These are phyloP conservation scores for Phytophthora sansomeana DNA, from an alignment of 352 stramenopile species.

Conservation along the genomic window DNA sequence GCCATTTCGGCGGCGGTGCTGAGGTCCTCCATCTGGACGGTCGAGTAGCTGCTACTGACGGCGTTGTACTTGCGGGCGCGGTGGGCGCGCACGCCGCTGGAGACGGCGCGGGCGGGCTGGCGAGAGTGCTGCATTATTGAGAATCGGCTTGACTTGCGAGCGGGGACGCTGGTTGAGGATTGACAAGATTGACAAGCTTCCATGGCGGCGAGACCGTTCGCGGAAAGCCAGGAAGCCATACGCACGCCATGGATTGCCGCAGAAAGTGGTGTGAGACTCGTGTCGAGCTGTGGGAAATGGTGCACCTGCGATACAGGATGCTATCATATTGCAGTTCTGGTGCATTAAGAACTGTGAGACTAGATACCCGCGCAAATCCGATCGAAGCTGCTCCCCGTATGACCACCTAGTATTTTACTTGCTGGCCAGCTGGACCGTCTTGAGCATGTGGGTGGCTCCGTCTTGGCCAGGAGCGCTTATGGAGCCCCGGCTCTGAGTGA, in stretches of 20 bases:
- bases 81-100: conserved; percentile 17
- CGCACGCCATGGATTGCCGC: conserved; percentile 29
- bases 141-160: conserved; percentile 21
- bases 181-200: conserved; percentile 17
- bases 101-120: conserved; percentile 27
- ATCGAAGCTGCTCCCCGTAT: conserved; percentile 1
- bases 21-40: conserved; percentile 6
- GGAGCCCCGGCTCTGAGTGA: conserved; percentile 9
- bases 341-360: background rate
- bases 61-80: conserved; percentile 25
- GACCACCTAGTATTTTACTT: conserved; percentile 22
- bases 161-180: conserved; percentile 19
- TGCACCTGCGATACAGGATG: background rate
- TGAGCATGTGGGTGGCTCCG: conserved; percentile 12
- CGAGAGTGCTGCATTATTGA: conserved; percentile 26
- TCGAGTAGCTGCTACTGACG: conserved; percentile 9
- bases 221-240: conserved; percentile 27
- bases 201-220: conserved; percentile 18
- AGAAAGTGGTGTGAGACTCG: too few relatives aligned
- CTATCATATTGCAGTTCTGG: background rate
- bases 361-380: background rate
- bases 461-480: conserved; percentile 14
- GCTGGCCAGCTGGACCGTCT: conserved; percentile 22
- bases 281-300: background rate
- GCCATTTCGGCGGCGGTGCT: background rate